Conservation (phyloP, 2,329 filamentous ascomycete genomes). For the Cladosporium sphaerospermum region DNA sequence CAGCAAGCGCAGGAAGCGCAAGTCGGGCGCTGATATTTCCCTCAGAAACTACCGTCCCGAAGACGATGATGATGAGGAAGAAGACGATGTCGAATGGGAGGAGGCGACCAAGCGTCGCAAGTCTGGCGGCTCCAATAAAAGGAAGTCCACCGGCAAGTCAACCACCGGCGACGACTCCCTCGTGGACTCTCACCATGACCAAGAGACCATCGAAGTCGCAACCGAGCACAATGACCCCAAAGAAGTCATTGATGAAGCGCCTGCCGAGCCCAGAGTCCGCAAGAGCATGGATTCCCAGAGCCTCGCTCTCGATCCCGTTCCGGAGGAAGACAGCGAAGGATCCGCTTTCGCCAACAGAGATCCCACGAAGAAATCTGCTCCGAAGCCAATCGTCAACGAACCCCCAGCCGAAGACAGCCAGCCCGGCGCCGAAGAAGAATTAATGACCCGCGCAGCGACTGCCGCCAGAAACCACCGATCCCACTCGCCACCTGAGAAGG, state of each 20-base stretch:
- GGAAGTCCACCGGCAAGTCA: conserved; percentile 7
- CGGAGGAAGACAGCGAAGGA: conserved; percentile 29
- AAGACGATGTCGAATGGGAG: conserved; percentile 18
- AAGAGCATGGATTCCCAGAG: conserved; percentile 24
- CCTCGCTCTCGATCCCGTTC: conserved; percentile 26
- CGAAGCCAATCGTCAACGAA: conserved; percentile 24
- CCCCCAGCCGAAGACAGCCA: conserved; percentile 23
- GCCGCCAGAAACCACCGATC: conserved; percentile 17
- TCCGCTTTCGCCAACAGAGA: conserved; percentile 14
- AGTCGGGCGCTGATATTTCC: conserved; percentile 26
- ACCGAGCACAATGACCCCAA: conserved; percentile 16
- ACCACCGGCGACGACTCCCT: background rate
- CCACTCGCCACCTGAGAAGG: background rate
- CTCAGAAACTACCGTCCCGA: conserved; percentile 24
- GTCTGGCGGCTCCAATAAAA: conserved; percentile 17
- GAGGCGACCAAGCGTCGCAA: conserved; percentile 28
- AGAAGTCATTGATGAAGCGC: background rate
- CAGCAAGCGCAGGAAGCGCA: conserved; percentile 35
- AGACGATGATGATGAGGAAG: conserved; percentile 9
- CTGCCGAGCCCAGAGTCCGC: background rate
- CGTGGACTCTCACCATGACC: background rate
- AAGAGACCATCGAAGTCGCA: conserved; percentile 9
- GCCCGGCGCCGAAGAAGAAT: conserved; percentile 15
- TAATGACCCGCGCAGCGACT: conserved; percentile 21
- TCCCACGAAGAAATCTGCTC: conserved; percentile 21